Evolutionary conservation across 805 yeast species (phyloP).

Genomic region (Schwanniomyces occidentalis): DNA sequence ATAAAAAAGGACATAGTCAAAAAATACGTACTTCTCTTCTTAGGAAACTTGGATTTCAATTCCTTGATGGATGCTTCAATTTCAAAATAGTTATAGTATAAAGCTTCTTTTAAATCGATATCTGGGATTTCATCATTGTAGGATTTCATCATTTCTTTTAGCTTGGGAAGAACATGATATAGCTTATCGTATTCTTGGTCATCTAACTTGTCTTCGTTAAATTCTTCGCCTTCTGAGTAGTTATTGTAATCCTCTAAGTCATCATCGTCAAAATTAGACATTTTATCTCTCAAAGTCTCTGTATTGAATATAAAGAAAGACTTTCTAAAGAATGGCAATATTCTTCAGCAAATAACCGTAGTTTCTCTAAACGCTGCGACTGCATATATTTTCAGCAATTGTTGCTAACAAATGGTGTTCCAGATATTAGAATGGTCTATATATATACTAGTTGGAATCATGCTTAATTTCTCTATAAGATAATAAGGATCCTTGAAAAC

Average conservation of each 20-base stretch:
- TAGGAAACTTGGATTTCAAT: slow-evolving; percentile 33
- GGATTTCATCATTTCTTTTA: slow-evolving; percentile 36
- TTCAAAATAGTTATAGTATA: slow-evolving; percentile 61
- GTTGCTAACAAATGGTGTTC: too few species aligned
- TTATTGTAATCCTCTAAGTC: slow-evolving; percentile 23
- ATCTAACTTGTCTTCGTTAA: slow-evolving; percentile 37
- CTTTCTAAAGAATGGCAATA: too few species aligned
- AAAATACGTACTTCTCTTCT: slow-evolving; percentile 48
- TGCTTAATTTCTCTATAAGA: too few species aligned
- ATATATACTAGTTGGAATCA: too few species aligned
- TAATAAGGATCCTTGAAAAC: too few species aligned
- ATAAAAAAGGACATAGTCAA: slow-evolving; percentile 7
- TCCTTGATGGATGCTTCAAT: slow-evolving; percentile 52
- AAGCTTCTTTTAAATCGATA: slow-evolving; percentile 52
- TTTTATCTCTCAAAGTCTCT: too few species aligned
- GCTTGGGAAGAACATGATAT: slow-evolving; percentile 42
- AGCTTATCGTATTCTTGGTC: slow-evolving; percentile 46
- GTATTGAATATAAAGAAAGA: too few species aligned
- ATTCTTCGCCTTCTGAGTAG: slow-evolving; percentile 29
- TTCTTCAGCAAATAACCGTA: too few species aligned
- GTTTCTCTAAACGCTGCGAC: too few species aligned
- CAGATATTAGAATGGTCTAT: too few species aligned
- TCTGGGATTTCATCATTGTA: slow-evolving; percentile 49
- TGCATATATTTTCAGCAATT: too few species aligned
- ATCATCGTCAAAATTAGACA: slow-evolving; percentile 21